These are phyloP conservation scores for Polytrichum commune DNA, from an alignment of 225 moss, liverwort and hornwort genomes.

Conservation along the genomic window DNA sequence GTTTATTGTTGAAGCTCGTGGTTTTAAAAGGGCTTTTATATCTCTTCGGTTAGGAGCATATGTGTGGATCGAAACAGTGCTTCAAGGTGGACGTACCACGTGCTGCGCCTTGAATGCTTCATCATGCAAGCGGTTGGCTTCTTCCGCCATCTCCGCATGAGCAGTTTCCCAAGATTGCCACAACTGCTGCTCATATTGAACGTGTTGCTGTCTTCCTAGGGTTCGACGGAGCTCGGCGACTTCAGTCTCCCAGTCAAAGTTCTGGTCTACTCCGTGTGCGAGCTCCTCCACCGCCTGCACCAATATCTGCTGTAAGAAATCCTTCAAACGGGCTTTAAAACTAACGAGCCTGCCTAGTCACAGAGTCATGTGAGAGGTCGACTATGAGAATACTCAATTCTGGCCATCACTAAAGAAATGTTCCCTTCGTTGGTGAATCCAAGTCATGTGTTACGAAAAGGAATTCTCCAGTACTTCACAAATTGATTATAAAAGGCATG, in stretches of 20 bases:
- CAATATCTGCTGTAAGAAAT: not conserved
- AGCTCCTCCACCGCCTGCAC: constrained; percentile 75
- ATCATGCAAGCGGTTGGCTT: constrained; percentile 38
- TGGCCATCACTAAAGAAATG: not conserved
- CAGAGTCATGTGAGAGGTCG: not conserved
- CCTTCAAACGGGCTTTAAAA: too few species aligned
- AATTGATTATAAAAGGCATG: not conserved
- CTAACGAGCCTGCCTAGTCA: too few species aligned
- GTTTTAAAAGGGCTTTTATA: too few species aligned
- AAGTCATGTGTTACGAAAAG: not conserved
- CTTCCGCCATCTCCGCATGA: constrained; percentile 28
- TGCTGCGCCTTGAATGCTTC: constrained; percentile 38
- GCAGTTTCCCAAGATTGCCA: constrained; percentile 60
- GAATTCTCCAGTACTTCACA: not conserved
- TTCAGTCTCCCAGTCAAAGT: constrained; percentile 90
- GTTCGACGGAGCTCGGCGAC: constrained; percentile 61
- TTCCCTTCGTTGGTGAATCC: not conserved
- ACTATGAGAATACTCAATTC: not conserved
- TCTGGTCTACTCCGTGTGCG: constrained; percentile 59
- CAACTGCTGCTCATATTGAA: constrained; percentile 48
- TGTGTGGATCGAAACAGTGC: too few species aligned
- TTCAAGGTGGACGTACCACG: constrained; percentile 17
- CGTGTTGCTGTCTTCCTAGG: constrained; percentile 27
- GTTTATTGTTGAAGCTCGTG: too few species aligned
- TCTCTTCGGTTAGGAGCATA: too few species aligned